Base-by-base conservation (phyloP, 371 early-diverging fungal species). In the Mortierella sp. region DNA sequence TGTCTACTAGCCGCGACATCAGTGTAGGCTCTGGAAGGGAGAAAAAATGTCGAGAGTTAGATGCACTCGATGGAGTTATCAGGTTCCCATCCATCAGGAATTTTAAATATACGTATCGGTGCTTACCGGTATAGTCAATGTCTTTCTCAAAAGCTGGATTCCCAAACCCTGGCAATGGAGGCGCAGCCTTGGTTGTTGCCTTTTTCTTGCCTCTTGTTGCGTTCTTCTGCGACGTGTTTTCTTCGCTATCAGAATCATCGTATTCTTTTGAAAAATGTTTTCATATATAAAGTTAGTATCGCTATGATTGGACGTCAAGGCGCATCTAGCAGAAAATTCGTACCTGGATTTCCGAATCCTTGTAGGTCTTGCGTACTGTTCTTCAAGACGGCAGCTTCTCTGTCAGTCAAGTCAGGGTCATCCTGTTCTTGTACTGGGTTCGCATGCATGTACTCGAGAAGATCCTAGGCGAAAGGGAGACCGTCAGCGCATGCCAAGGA, bases 291-390 rank as follows among this genome's bases (percentile, higher is more conserved):
- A 55, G 16, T n/a, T n/a, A 48, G 32, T 19, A 15, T 52, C 4
- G 8, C 22, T 52, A n/a, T 22, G 8, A n/a, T 8, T 52, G 16
- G 28, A 28, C 28, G 10, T 22, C 32, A 4, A 10, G 15, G 28
- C 11, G 13, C 11, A 19, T 10, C 28, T 28, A 28, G 11, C 15
- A 1, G n/a, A 32, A 43, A 47, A n/a, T 7, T 22, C n/a, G 2
- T 69, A 80, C 81, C 81, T 72, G 76, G 72, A 48, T 76, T 75
- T 11, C 82, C 82, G 40, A 72, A 75, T 65, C 82, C 82, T 43
- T 22, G 62, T 9, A 81, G 57, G 19, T 55, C 76, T 52, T 81
- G 82, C 0, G 82, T 72, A 16, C 70, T 75, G 28, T 38, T 69
- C 40, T 65, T 62, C 48, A 81, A 41, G 1, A 81, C 69, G 0